A percentile compares a stretch with the other conserved stretches of the same genome.
Conservation (phyloP, 495 filamentous ascomycete species). For the Penicillium subrubescens region DNA sequence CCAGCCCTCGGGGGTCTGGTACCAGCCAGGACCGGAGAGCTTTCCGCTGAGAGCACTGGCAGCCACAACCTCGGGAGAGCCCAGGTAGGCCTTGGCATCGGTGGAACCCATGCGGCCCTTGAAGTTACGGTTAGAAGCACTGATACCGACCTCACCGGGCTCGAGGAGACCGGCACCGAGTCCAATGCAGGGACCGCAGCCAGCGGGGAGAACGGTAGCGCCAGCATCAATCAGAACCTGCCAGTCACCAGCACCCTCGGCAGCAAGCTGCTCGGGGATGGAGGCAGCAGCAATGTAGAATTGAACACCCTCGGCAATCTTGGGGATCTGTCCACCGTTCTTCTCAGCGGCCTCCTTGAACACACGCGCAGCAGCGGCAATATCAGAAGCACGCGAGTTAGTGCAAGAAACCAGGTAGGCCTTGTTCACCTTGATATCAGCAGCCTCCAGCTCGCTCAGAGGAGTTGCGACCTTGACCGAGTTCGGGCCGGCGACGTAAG, state of each 20-base stretch:
- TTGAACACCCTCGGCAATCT: conserved; percentile 75
- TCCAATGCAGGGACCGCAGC: conserved; percentile 91
- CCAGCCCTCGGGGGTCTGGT: conserved; percentile 67
- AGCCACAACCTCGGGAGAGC: conserved; percentile 88
- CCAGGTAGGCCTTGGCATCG: conserved; percentile 85
- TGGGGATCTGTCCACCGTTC: conserved; percentile 60
- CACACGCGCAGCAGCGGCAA: conserved; percentile 80
- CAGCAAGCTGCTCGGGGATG: conserved; percentile 71
- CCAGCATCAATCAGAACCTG: conserved; percentile 80
- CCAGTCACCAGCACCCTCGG: conserved; percentile 87
- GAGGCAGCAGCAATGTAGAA: conserved; percentile 95
- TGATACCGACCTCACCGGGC: conserved; percentile 86
- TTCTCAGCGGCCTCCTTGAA: conserved; percentile 74
- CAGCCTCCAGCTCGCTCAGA: conserved; percentile 67
- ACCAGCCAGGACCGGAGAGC: conserved; percentile 81
- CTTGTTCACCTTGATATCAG: conserved; percentile 77
- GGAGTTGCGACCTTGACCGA: conserved; percentile 85
- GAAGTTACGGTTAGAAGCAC: conserved; percentile 88
- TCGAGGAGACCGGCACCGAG: conserved; percentile 81
- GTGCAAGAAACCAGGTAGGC: conserved; percentile 93
- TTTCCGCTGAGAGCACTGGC: conserved; percentile 79
- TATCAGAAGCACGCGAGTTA: conserved; percentile 81
- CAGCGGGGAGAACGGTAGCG: conserved; percentile 71
- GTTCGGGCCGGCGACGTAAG: conserved; percentile 88
- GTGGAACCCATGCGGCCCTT: conserved; percentile 88